Conservation (phyloP, 495 filamentous ascomycete species). For the Daldinia vernicosa region DNA sequence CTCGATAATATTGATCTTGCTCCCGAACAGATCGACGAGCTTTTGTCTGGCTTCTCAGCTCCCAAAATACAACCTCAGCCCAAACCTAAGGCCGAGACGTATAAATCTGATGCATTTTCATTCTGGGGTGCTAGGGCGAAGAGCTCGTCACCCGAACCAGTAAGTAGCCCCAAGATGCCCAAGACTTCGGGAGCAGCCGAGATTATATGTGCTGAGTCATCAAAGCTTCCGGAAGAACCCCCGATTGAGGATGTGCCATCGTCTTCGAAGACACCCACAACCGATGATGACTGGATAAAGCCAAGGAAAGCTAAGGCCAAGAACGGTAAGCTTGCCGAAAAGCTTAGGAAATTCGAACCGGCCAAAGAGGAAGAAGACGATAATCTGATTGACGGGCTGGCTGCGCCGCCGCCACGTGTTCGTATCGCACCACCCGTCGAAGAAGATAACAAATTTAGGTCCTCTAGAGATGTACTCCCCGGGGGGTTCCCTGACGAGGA, state of each 20-base stretch:
- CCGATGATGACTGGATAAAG: slow-evolving; percentile 45
- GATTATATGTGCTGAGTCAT: slow-evolving; percentile 55
- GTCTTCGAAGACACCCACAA: slow-evolving; percentile 39
- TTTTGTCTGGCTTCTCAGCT: slow-evolving; percentile 41
- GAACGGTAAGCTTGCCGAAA: slow-evolving; percentile 61
- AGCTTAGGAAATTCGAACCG: slow-evolving; percentile 62
- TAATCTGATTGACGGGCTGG: slow-evolving; percentile 39
- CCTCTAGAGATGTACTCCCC: slow-evolving; percentile 56
- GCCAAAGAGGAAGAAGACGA: slow-evolving; percentile 47
- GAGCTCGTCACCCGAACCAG: slow-evolving; percentile 42
- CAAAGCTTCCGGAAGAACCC: slow-evolving; percentile 51
- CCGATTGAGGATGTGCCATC: slow-evolving; percentile 46
- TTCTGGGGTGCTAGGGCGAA: slow-evolving; percentile 58
- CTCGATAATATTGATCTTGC: slow-evolving; percentile 52
- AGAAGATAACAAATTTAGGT: slow-evolving; percentile 57
- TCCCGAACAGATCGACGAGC: slow-evolving; percentile 50
- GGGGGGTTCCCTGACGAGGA: slow-evolving; percentile 57
- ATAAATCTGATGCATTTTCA: slow-evolving; percentile 52
- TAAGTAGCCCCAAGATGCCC: slow-evolving; percentile 24
- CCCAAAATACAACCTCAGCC: slow-evolving; percentile 39
- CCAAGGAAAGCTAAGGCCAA: slow-evolving; percentile 53
- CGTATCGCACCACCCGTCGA: slow-evolving; percentile 50
- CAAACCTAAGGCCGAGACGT: slow-evolving; percentile 21
- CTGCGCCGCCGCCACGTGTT: slow-evolving; percentile 47
- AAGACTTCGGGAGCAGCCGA: slow-evolving; percentile 38